Conservation (phyloP, 192 early-diverging fungal genomes). For the Lobosporangium transversale region DNA sequence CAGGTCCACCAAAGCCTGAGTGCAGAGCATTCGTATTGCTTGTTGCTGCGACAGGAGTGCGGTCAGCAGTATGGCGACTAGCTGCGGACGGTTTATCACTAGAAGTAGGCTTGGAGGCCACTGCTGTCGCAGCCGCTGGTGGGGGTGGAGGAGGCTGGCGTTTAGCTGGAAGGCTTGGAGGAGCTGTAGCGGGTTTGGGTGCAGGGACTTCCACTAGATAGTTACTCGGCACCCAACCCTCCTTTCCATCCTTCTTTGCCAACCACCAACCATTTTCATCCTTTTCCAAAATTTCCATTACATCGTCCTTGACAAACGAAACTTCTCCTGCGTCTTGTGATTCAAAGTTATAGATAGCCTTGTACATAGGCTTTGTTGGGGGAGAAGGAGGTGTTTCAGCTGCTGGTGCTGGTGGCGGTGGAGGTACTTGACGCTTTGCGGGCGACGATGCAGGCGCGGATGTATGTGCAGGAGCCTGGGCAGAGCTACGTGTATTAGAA, state of each 20-base stretch:
- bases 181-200: constrained; percentile 46
- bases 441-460: constrained; percentile 20
- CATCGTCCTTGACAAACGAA: constrained; percentile 69
- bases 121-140: constrained; percentile 14
- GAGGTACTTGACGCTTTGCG: constrained; percentile 57
- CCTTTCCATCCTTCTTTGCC: constrained; percentile 63
- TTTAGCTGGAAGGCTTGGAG: constrained; percentile 58
- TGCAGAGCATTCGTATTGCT: constrained; percentile 38
- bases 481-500: constrained; percentile 12
- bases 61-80: constrained; percentile 19
- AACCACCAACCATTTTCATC: constrained; percentile 65
- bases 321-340: constrained; percentile 72
- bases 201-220: constrained; percentile 72
- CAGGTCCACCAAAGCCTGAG: constrained; percentile 42
- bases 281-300: constrained; percentile 76
- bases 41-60: constrained; percentile 25
- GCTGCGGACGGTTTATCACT: constrained; percentile 11
- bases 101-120: constrained; percentile 8
- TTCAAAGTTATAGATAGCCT: constrained; percentile 75
- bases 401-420: constrained; percentile 59
- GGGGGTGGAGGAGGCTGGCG: constrained; percentile 50
- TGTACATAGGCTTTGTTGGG: constrained; percentile 64
- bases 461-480: constrained; percentile 5
- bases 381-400: constrained; percentile 45
- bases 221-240: constrained; percentile 86